Conservation (phyloP, 1,284 basidiomycete species). For the Takashimella koratensis region DNA sequence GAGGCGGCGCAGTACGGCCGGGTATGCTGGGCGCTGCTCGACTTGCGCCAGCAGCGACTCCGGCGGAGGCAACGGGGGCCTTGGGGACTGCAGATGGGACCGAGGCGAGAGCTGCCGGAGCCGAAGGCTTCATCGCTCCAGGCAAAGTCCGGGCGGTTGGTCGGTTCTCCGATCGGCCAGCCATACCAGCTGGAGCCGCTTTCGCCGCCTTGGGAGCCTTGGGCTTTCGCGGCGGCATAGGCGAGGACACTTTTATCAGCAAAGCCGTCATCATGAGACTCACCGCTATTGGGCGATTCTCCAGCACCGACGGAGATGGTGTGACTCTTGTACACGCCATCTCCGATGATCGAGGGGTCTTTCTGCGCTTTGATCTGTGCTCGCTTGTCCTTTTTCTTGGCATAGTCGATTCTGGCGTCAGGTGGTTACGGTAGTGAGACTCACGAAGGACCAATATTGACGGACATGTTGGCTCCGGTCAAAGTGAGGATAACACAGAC, state of each 20-base stretch:
- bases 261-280: constrained; percentile 9
- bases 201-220: constrained; percentile 43
- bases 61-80: constrained; percentile 33
- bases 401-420: constrained; percentile 67
- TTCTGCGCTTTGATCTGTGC: constrained; percentile 82
- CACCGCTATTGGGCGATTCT: constrained; percentile 69
- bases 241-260: constrained; percentile 58
- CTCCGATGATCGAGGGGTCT: constrained; percentile 76
- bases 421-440: constrained; percentile 37
- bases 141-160: constrained; percentile 44
- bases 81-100: constrained; percentile 15
- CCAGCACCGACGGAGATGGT: constrained; percentile 84
- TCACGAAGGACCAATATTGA: constrained; percentile 72
- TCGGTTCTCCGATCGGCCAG: constrained; percentile 31
- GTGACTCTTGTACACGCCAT: constrained; percentile 92
- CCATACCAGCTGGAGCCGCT: constrained; percentile 35
- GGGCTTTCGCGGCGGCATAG: constrained; percentile 81
- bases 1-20: constrained; percentile 48
- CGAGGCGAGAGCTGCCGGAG: constrained; percentile 36
- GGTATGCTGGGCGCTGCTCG: constrained; percentile 47
- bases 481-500: constrained; percentile 74
- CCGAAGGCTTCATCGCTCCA: constrained; percentile 46
- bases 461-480: constrained; percentile 70
- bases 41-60: constrained; percentile 27
- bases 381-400: constrained; percentile 97